Evolutionary conservation across 108 stramenopile species (phyloP).

Genomic region (Fistulifera solaris): DNA sequence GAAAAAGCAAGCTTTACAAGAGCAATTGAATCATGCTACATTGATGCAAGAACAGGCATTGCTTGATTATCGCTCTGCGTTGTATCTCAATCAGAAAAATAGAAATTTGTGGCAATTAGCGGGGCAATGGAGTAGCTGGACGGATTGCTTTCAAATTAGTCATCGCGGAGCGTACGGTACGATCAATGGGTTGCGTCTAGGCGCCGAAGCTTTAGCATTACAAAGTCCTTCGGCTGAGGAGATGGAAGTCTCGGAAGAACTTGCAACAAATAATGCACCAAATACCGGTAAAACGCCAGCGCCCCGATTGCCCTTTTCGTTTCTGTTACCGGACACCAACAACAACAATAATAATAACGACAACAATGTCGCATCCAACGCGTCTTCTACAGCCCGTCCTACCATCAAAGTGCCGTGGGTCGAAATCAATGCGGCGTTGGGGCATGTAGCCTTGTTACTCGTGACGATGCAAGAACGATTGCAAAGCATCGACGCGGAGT

Average conservation of each 20-base stretch:
- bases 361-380: constrained; percentile 1
- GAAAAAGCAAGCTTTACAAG: too few species aligned
- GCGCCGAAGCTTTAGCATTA: constrained; percentile 24
- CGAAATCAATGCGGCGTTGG: constrained; percentile 80
- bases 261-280: background rate
- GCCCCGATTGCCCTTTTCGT: constrained; percentile 1
- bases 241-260: background rate
- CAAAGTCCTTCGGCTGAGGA: constrained; percentile 1
- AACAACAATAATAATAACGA: constrained; percentile 5
- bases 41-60: background rate
- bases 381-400: background rate
- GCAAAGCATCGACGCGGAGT: constrained; percentile 24
- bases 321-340: background rate
- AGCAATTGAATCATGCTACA: too few species aligned
- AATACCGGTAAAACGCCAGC: constrained; percentile 1
- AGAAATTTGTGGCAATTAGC: constrained; percentile 11
- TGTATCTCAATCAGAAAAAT: background rate
- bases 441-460: constrained; percentile 61
- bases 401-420: constrained; percentile 46
- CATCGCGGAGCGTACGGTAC: constrained; percentile 73
- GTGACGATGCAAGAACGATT: constrained; percentile 39
- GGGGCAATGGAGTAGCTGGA: constrained; percentile 49
- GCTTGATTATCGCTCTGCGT: background rate
- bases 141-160: constrained; percentile 79
- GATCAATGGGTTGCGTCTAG: constrained; percentile 71